Conservation (phyloP, 2,329 filamentous ascomycete genomes). For the Calonectria honghensis region DNA sequence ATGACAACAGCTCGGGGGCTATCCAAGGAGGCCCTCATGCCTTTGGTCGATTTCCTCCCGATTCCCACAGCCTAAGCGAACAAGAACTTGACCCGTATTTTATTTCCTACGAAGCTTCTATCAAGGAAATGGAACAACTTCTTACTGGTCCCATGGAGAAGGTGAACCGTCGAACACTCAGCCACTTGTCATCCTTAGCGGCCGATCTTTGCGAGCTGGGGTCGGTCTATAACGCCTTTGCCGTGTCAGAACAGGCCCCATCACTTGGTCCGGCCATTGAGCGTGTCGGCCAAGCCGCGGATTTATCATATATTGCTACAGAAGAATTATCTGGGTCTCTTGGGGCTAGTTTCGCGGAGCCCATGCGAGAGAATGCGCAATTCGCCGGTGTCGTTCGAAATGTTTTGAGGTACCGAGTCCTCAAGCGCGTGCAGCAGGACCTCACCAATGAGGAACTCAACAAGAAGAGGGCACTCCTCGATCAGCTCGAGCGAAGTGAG, state of each 20-base stretch:
- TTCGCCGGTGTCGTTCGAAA: constrained; percentile 95
- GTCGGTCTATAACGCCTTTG: constrained; percentile 97
- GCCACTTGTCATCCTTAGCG: constrained; percentile 88
- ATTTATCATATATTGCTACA: constrained; percentile 96
- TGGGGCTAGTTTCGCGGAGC: constrained; percentile 96
- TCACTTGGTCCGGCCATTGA: constrained; percentile 95
- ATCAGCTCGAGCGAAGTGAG: constrained; percentile 95
- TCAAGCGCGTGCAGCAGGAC: constrained; percentile 97
- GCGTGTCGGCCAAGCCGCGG: constrained; percentile 93
- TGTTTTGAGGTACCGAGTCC: constrained; percentile 90
- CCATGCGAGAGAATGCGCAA: constrained; percentile 97
- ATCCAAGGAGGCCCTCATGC: constrained; percentile 72
- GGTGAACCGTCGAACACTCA: constrained; percentile 91
- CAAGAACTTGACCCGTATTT: constrained; percentile 97
- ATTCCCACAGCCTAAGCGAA: constrained; percentile 85
- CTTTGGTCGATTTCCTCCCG: constrained; percentile 88
- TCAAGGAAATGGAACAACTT: constrained; percentile 91
- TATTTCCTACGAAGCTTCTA: constrained; percentile 92
- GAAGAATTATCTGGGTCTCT: constrained; percentile 91
- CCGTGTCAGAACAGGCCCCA: constrained; percentile 91
- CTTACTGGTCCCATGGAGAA: constrained; percentile 97
- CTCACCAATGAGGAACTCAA: constrained; percentile 95
- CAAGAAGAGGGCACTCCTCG: constrained; percentile 88
- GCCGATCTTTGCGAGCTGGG: constrained; percentile 94
- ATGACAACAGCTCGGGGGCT: constrained; percentile 60